Percentiles rank a stretch among this genome's conserved stretches.
Conservation (phyloP, 1,284 basidiomycete species). For the Ganoderma resinaceum region DNA sequence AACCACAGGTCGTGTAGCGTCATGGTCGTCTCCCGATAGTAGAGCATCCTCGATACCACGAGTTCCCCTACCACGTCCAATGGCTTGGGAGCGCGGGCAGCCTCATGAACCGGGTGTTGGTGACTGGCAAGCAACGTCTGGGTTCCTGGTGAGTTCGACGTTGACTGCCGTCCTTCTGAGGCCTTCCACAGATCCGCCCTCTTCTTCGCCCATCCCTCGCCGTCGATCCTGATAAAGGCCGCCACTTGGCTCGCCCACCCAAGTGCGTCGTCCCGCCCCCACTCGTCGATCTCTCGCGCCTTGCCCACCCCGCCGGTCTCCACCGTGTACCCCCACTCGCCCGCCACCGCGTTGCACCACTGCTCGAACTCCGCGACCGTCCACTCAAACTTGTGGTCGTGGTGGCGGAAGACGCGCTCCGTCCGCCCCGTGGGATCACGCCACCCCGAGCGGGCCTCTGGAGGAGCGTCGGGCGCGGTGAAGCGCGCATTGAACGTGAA, state of each 20-base stretch:
- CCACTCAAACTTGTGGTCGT: slow-evolving; percentile 96
- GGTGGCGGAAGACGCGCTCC: slow-evolving; percentile 76
- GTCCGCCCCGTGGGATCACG: slow-evolving; percentile 82
- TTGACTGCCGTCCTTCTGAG: slow-evolving; percentile 35
- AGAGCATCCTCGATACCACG: slow-evolving; percentile 61
- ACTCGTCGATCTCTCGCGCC: slow-evolving; percentile 65
- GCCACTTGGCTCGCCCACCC: slow-evolving; percentile 81
- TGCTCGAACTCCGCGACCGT: slow-evolving; percentile 78
- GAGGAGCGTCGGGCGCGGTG: slow-evolving; percentile 61
- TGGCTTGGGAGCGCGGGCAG: slow-evolving; percentile 49
- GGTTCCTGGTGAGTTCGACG: slow-evolving; percentile 15
- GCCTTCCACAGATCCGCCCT: slow-evolving; percentile 47
- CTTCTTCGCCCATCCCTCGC: slow-evolving; percentile 34
- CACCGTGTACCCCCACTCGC: slow-evolving; percentile 79
- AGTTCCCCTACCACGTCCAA: slow-evolving; percentile 56
- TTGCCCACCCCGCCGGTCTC: slow-evolving; percentile 63
- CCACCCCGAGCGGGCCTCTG: slow-evolving; percentile 59
- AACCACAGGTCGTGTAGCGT: slow-evolving; percentile 77
- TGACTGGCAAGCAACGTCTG: slow-evolving; percentile 63
- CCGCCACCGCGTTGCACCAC: slow-evolving; percentile 73
- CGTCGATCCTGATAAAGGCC: slow-evolving; percentile 62
- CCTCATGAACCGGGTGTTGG: slow-evolving; percentile 57
- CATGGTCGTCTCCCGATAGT: slow-evolving; percentile 56
- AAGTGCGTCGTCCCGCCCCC: slow-evolving; percentile 67
- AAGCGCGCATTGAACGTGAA: slow-evolving; percentile 92